phyloP scores from a whole-genome alignment of 1,139 yeast genomes.

The Pichiaceae sp. region DNA sequence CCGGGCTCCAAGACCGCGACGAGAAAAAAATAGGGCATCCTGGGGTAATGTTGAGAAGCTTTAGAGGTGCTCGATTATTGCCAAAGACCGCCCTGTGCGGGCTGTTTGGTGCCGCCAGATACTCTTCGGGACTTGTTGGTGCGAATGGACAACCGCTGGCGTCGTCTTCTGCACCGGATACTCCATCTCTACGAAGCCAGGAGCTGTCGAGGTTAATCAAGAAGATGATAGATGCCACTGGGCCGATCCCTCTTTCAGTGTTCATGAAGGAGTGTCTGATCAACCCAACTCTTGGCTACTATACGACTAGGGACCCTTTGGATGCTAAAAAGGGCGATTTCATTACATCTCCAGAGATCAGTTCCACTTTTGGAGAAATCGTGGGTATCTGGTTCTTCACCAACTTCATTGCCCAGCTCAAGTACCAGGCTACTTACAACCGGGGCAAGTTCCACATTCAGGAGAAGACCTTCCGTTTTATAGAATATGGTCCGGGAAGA shows the following conservation, averaged over 20 bases:
- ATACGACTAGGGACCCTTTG: constrained; percentile 70
- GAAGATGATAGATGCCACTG: constrained; percentile 58
- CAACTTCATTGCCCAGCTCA: constrained; percentile 49
- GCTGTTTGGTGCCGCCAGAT: too few species aligned
- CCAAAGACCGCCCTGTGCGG: too few species aligned
- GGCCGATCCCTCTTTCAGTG: constrained; percentile 67
- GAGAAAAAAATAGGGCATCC: too few species aligned
- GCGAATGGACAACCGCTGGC: neutral
- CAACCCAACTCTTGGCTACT: constrained; percentile 73
- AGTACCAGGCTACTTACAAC: constrained; percentile 23
- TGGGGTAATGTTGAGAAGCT: too few species aligned
- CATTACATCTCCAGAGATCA: constrained; percentile 79
- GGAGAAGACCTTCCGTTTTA: constrained; percentile 34
- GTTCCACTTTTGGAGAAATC: constrained; percentile 83
- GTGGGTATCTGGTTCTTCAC: constrained; percentile 67
- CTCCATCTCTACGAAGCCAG: neutral
- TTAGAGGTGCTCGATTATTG: too few species aligned
- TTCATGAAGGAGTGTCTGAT: constrained; percentile 80
- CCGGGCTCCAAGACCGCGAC: too few species aligned
- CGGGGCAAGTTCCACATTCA: constrained; percentile 28
- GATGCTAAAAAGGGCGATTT: constrained; percentile 62
- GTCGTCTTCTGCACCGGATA: neutral
- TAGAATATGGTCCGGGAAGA: constrained; percentile 86
- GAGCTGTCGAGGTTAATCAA: constrained; percentile 27
- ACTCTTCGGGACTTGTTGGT: neutral